phyloP scores from a whole-genome alignment of 352 stramenopile species.

The Phytophthora ohioensis region DNA sequence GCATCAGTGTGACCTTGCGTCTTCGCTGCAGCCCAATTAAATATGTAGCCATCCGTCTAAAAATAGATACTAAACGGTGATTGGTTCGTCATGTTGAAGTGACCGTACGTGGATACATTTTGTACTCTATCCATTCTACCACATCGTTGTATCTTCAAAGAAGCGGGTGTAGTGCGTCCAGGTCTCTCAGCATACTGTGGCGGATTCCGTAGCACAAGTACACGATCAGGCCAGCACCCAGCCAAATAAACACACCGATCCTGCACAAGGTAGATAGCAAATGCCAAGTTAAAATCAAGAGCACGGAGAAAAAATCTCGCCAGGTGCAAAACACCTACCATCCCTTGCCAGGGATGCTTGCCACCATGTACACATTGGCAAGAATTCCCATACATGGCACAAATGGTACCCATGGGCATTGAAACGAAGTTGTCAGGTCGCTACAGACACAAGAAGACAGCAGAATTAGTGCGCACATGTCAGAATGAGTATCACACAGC shows the following conservation, averaged over 20 bases:
- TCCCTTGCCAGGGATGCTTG: conserved; percentile 57
- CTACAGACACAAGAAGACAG: conserved; percentile 16
- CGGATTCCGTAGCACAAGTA: conserved; percentile 86
- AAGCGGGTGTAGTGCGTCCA: conserved; percentile 35
- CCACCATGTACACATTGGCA: conserved; percentile 77
- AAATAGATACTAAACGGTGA: conserved; percentile 33
- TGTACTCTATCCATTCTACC: conserved; percentile 18
- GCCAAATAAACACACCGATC: conserved; percentile 81
- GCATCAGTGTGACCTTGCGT: neutral
- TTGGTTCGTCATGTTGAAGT: conserved; percentile 33
- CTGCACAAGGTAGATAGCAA: conserved; percentile 31
- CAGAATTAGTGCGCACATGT: neutral
- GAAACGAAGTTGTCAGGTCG: conserved; percentile 52
- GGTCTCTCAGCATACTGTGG: conserved; percentile 65
- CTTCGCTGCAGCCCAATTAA: neutral
- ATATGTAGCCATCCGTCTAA: conserved; percentile 3
- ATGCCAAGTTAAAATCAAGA: conserved; percentile 15
- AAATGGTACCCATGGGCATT: conserved; percentile 68
- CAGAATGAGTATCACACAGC: neutral
- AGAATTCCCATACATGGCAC: conserved; percentile 68
- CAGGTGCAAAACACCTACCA: conserved; percentile 49
- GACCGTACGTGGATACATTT: conserved; percentile 19
- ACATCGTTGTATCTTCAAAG: conserved; percentile 25
- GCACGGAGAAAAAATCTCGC: neutral
- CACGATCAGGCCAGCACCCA: conserved; percentile 62